phyloP scores from a whole-genome alignment of 2,329 filamentous ascomycete species.

The Fusarium irregulare region DNA sequence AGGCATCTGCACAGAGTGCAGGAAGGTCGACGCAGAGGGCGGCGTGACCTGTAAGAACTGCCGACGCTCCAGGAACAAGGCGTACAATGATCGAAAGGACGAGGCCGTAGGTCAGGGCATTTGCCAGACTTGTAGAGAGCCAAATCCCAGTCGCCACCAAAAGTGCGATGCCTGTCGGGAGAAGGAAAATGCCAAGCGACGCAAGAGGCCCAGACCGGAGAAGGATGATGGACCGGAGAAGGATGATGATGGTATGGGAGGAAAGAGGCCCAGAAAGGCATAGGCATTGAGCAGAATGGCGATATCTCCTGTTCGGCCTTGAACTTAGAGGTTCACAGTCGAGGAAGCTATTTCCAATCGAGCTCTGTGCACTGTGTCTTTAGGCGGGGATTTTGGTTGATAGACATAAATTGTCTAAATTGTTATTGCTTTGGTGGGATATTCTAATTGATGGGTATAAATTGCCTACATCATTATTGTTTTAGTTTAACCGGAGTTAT shows the following conservation, averaged over 20 bases:
- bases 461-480: background rate
- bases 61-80: background rate
- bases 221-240: no score
- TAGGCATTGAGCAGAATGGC: background rate
- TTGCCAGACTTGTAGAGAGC: background rate
- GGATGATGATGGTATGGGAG: no score
- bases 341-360: background rate
- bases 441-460: background rate
- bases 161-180: background rate
- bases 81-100: rapidly evolving
- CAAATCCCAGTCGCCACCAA: background rate
- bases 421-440: background rate
- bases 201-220: background rate
- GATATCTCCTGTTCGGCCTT: background rate
- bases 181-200: background rate
- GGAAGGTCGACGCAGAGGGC: background rate
- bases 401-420: background rate
- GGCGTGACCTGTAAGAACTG: background rate
- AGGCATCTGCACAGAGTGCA: background rate
- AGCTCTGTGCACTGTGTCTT: background rate
- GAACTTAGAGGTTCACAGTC: background rate
- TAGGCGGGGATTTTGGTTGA: background rate
- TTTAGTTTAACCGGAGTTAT: background rate
- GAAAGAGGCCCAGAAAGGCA: background rate
- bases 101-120: background rate